Evolutionary conservation across 805 yeast genomes (phyloP), one percentile per base, ranked within the genome.

Genomic region (Saccharomycopsis sp.): DNA sequence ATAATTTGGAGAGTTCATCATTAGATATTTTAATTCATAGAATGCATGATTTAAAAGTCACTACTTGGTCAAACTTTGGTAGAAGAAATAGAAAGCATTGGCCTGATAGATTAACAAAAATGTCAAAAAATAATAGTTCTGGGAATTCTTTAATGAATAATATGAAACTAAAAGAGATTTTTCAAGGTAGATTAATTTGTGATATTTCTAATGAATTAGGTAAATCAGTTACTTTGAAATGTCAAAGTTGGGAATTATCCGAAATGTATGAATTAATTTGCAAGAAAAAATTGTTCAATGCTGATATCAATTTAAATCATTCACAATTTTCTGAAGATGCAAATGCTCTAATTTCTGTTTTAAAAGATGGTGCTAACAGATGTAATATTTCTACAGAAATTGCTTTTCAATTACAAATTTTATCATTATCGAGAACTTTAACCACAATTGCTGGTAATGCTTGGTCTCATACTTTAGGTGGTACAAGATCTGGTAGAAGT

Each of bases 391-490:
- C 85, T 14, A 84, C 87, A 2, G 81, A 81, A 41, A 66, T 92
- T 42, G 87, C 95, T 0, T 77, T 87, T 55, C 69, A 80, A 47
- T 74, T 78, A 41, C 97, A 92, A 60, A 79, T 92, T 44, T 62
- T 92, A 40, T 85, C 96, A 2, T 66, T 92, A 40, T 83, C 97
- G 0, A 85, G 85, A 51, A 95, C 88, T 54, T 67, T 92, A 53
- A 92, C 98, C 1, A 82, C 80, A 49, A 67, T 92, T 46, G 96
- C 97, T 1, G 98, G 98, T 52, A 92, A 92, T 58, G 89, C 96
- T 0, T 92, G 98, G 98, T 73, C 94, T 1, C 87, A 85, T 48
- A 92, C 98, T 1, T 66, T 92, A 37, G 79, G 86, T 38, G 98
- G 98, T 60, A 86, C 96, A 0, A 72, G 98, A 52, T 94, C 95